Evolutionary conservation across 2,329 filamentous ascomycete species (phyloP), one percentile per base, ranked within the genome.

Genomic region (Curvularia hawaiiensis): DNA sequence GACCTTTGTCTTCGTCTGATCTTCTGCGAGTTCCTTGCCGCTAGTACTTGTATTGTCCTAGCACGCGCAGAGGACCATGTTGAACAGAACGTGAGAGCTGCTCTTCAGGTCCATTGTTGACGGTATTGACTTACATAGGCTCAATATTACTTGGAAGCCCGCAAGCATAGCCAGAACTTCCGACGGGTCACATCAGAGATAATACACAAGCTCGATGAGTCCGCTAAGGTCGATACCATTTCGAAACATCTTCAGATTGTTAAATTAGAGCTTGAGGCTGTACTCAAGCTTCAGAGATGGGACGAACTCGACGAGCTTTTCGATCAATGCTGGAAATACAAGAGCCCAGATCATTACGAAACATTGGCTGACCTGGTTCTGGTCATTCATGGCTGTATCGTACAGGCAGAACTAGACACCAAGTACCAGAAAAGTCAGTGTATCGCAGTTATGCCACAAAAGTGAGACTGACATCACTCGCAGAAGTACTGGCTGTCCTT

Each of bases 251-350:
- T 87, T 6, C 84, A 86, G 2, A 76, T 96, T 18, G 79, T 91
- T 8, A 85, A 89, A 0, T 90, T 93, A 62, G 90, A 95, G 63
- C 90, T 96, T 59, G 92, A 97, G 77, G 89, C 87, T 2, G 86
- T 88, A 0, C 78, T 90, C 39, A 82, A 80, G 31, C 79, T 95
- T 4, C 84, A 86, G 58, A 80, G 83, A 20, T 95, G 88, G 89
- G 84, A 90, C 43, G 82, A 85, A 38, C 77, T 96, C 1, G 78
- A 81, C 5, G 74, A 78, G 16, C 84, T 92, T 8, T 82, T 95
- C 22, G 76, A 82, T 18, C 77, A 71, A 38, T 74, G 72, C 50
- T 75, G 70, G 71, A 72, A 62, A 49, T 76, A 74, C 52, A 71
- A 74, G 38, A 68, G 67, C 26, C 64, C 69, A n/a, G 70, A 74